Conservation (phyloP, 768 basidiomycete species). For the Leucogyrophana mollusca region DNA sequence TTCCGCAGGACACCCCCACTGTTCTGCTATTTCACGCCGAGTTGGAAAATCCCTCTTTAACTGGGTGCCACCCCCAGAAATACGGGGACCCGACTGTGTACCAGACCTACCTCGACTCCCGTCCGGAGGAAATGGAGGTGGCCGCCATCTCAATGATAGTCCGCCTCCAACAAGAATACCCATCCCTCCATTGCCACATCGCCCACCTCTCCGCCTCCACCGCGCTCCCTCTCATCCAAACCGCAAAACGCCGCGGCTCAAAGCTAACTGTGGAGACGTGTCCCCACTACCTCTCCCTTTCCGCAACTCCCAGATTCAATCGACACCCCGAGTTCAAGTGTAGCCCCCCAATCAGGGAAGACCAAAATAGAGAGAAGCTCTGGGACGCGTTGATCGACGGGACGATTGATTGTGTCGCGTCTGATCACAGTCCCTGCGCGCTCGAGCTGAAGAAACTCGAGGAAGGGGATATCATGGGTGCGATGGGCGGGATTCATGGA, state of each 20-base stretch:
- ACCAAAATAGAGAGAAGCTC: conserved; percentile 67
- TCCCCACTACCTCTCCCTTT: conserved; percentile 91
- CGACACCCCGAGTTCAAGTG: conserved; percentile 91
- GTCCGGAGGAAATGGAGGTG: conserved; percentile 77
- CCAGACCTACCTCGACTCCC: conserved; percentile 80
- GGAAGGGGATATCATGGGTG: conserved; percentile 78
- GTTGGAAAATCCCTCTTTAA: conserved; percentile 46
- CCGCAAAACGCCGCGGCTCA: conserved; percentile 61
- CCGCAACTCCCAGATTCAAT: conserved; percentile 67
- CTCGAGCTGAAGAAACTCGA: conserved; percentile 76
- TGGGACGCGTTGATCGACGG: conserved; percentile 84
- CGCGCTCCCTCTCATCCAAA: conserved; percentile 74
- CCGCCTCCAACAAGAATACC: conserved; percentile 57
- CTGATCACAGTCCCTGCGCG: conserved; percentile 94
- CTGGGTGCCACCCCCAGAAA: conserved; percentile 13
- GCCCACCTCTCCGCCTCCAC: conserved; percentile 90
- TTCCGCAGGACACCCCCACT: conserved; percentile 56
- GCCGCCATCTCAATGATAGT: conserved; percentile 81
- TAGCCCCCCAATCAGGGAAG: conserved; percentile 87
- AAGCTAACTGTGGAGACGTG: conserved; percentile 94
- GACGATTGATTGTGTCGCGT: conserved; percentile 89
- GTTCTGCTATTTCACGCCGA: conserved; percentile 94
- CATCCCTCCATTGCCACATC: conserved; percentile 81
- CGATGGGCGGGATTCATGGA: conserved; percentile 95
- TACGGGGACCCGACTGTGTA: conserved; percentile 54